Evolutionary conservation across 176 grass and related monocot genomes (phyloP), one percentile per base, ranked within the genome.

Genomic region (Calamus simplicifolius): DNA sequence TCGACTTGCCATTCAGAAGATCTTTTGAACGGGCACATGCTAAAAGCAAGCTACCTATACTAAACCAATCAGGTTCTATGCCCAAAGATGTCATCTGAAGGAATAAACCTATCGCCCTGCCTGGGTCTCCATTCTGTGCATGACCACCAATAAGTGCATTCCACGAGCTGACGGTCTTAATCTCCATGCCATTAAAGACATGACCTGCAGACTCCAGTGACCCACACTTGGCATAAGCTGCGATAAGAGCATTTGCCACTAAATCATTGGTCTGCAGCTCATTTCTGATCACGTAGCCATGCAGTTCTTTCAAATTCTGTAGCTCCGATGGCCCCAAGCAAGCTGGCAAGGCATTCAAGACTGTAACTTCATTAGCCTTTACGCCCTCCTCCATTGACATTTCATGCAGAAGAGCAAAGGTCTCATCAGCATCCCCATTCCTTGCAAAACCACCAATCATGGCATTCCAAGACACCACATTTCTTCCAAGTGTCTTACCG

Each of bases 391-490:
- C 69, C n/a, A 25, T 51, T 50, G 53, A 69, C 73, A 89, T 77
- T 61, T 54, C 61, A 17, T 54, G 85, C n/a, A 89, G 25, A 68
- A 89, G 73, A 27, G 50, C 5, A 2, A 89, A 80, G 27, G 64
- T 68, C 2, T 54, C 53, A 16, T 29, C 49, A 19, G 57, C 54
- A 60, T 84, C 76, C 23, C 64, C 69, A 29, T 63, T 84, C 53
- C 73, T 77, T 7, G 80, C 69, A 63, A 73, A 77, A 4, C 59
- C 72, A 5, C 72, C 64, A 16, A 89, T 68, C 73, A 89, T 84
- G 16, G 70, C 76, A 57, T 84, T 89, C 80, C 85, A 89, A 25
- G 85, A 80, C 54, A 89, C 85, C 5, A 77, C 56, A 29, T 69
- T 87, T 58, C 50, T 67, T 31, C 62, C 27, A 8, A 54, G 7